Conservation (phyloP, 2,329 filamentous ascomycete genomes). For the Clarireedia hainanense region DNA sequence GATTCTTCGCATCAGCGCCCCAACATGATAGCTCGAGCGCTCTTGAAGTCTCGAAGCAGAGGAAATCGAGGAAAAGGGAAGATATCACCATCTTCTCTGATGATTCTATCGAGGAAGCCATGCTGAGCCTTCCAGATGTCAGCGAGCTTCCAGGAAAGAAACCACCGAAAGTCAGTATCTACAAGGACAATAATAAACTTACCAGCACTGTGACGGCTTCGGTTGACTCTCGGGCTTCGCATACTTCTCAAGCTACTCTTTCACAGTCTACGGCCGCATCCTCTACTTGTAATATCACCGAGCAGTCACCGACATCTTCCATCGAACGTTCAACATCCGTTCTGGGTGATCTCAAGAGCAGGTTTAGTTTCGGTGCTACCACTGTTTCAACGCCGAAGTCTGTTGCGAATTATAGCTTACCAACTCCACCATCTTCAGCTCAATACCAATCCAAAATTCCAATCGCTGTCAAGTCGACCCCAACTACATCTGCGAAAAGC, state of each 20-base stretch:
- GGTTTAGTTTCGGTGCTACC: slow-evolving; percentile 17
- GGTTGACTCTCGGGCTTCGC: neutral
- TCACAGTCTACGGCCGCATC: slow-evolving; percentile 18
- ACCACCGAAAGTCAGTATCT: slow-evolving; percentile 20
- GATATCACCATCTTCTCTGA: slow-evolving; percentile 44
- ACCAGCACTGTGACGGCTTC: neutral
- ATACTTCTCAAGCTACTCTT: neutral
- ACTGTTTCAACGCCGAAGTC: slow-evolving; percentile 15
- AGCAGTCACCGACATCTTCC: slow-evolving; percentile 20
- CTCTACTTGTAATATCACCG: slow-evolving; percentile 18
- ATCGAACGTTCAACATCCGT: neutral
- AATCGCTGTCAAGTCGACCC: slow-evolving; percentile 19
- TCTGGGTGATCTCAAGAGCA: slow-evolving; percentile 14
- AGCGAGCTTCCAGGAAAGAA: slow-evolving; percentile 14
- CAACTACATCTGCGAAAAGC: slow-evolving; percentile 6
- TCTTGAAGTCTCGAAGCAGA: slow-evolving; percentile 27
- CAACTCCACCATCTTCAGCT: slow-evolving; percentile 18
- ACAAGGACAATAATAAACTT: slow-evolving; percentile 12
- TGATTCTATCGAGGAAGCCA: slow-evolving; percentile 42
- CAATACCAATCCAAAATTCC: slow-evolving; percentile 22
- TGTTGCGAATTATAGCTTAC: slow-evolving; percentile 3
- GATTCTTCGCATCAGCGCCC: slow-evolving; percentile 36
- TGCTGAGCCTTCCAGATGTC: slow-evolving; percentile 36
- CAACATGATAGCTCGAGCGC: slow-evolving; percentile 34
- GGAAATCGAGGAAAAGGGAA: slow-evolving; percentile 35